These are phyloP conservation scores for Besnoitia besnoiti DNA, from an alignment of 169 alveolate species.

Conservation along the genomic window DNA sequence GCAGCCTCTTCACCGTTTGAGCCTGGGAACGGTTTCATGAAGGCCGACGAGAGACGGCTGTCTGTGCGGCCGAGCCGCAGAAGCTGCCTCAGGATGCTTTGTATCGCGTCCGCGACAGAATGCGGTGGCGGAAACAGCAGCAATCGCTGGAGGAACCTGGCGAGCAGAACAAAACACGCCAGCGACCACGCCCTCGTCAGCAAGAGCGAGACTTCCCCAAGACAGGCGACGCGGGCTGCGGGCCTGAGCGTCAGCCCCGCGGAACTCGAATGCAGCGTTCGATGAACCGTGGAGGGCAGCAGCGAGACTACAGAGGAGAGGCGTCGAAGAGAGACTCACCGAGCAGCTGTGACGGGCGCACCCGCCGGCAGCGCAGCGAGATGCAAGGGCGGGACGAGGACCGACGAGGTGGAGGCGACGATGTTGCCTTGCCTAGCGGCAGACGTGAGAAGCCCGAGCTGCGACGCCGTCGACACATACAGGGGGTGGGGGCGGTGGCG, in stretches of 20 bases:
- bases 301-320: background rate
- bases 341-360: slow-evolving; percentile 16
- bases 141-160: slow-evolving; percentile 43
- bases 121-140: slow-evolving; percentile 49
- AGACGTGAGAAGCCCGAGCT: background rate
- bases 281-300: background rate
- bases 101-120: slow-evolving; percentile 30
- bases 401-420: slow-evolving; percentile 1
- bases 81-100: slow-evolving; percentile 40
- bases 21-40: background rate
- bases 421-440: background rate
- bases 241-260: background rate
- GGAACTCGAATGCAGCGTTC: background rate
- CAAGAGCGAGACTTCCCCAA: too few species aligned
- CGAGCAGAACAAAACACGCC: too few species aligned
- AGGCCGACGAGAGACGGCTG: background rate
- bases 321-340: background rate
- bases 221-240: background rate
- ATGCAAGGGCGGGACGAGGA: slow-evolving; percentile 25
- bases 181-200: too few species aligned
- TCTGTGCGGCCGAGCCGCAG: slow-evolving; percentile 21
- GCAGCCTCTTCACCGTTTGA: too few species aligned
- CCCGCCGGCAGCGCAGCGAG: slow-evolving; percentile 10
- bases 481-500: slow-evolving; percentile 28
- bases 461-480: slow-evolving; percentile 33